A percentile compares a stretch with the other conserved stretches of the same genome.
phyloP scores from a whole-genome alignment of 2,329 filamentous ascomycete species.

The Scolecobasidium constrictum region DNA sequence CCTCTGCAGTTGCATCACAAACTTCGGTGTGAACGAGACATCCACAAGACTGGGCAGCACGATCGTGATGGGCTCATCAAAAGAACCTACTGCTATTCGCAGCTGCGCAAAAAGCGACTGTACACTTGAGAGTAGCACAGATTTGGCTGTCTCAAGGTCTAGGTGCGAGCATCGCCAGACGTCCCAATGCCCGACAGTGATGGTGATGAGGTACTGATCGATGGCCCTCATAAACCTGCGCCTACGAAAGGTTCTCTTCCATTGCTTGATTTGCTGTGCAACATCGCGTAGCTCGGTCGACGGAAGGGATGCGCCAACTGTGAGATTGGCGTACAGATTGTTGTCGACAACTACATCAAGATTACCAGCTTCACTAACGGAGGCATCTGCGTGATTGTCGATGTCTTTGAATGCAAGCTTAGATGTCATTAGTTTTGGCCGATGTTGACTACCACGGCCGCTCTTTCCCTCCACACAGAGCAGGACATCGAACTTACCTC shows the following conservation, averaged over 20 bases:
- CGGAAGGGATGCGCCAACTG: conserved; percentile 14
- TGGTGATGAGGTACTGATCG: conserved; percentile 23
- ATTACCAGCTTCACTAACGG: no score
- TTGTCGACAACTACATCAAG: conserved; percentile 23
- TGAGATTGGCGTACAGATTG: conserved; percentile 20
- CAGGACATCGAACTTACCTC: conserved; percentile 22
- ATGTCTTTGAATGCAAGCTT: no score
- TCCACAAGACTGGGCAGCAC: conserved; percentile 23
- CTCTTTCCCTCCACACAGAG: conserved; percentile 15
- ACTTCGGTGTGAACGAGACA: conserved; percentile 24
- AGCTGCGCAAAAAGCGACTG: conserved; percentile 22
- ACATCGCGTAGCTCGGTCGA: conserved; percentile 21
- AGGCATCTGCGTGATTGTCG: no score
- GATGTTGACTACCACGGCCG: no score
- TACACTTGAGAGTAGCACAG: conserved; percentile 22
- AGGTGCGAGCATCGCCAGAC: conserved; percentile 21
- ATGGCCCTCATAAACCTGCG: conserved; percentile 16
- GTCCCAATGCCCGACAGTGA: conserved; percentile 27
- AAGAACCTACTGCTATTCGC: conserved; percentile 20
- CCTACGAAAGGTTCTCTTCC: conserved; percentile 19
- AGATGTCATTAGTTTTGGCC: no score
- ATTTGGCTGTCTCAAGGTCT: conserved; percentile 18
- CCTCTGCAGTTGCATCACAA: conserved; percentile 14
- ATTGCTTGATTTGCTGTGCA: conserved; percentile 26
- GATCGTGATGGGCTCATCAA: conserved; percentile 17